Base-by-base conservation (phyloP, 2,329 filamentous ascomycete species). In the Botrytis fragariae region DNA sequence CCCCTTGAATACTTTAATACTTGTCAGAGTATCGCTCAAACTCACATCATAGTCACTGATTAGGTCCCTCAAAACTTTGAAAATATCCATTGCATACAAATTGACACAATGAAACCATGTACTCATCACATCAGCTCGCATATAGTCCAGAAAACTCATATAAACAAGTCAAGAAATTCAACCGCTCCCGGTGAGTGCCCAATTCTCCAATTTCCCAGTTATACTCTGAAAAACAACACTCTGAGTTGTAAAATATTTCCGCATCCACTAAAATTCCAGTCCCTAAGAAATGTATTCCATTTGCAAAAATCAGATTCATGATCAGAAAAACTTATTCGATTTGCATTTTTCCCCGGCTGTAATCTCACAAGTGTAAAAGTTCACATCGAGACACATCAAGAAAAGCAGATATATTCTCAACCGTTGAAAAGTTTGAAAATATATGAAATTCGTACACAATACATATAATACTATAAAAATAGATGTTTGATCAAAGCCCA, bases 291-390 rank as follows among this genome's bases (percentile, higher is more conserved):
- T 51, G 3, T 7, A 25, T 25, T n/a, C 4, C 1, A 51, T 51
- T 14, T n/a, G 3, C 2, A 14, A n/a, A 3, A 25, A 54, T 54
- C 2, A 16, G 4, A 7, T n/a, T 7, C 48, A 7, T 7, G 6
- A 54, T 16, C 0, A 7, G 1, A 14, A 54, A 16, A n/a, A 51
- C n/a, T 7, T 5, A n/a, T 1, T 3, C 0, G 3, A n/a, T n/a
- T n/a, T 54, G 9, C 0, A 25, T 54, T 14, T 54, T n/a, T n/a
- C 12, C 14, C 2, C 48, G 4, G 0, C 5, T 51, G 12, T n/a
- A 14, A 51, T n/a, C 25, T 4, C 12, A 8, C 3, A 0, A 14
- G 12, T 16, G 2, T n/a, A 6, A 0, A 14, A n/a, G 25, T 51
- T 14, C 5, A 51, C 1, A 3, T 51, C 12, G 2, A n/a, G 25